These are phyloP conservation scores for Boletus speciosus DNA, from an alignment of 768 basidiomycete species.

Conservation along the genomic window DNA sequence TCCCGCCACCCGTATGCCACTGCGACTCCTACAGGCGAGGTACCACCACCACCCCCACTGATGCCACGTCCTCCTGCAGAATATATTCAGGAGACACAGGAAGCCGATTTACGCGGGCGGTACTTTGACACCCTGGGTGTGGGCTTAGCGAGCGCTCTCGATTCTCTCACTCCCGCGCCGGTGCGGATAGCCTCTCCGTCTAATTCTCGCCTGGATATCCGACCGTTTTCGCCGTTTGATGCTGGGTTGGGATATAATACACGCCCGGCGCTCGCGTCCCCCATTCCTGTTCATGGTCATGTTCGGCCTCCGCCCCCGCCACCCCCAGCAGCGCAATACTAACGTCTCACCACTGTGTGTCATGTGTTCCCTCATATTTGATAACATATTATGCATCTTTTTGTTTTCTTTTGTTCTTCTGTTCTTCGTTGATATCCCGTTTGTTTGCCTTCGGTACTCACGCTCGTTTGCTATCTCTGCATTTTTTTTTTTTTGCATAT, in stretches of 20 bases:
- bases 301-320: conserved; percentile 9
- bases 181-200: conserved; percentile 14
- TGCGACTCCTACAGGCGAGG: conserved; percentile 8
- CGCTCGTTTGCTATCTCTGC: not conserved
- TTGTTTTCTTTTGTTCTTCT: not conserved
- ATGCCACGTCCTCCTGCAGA: conserved; percentile 73
- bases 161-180: conserved; percentile 27
- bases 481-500: not conserved
- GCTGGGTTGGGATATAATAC: conserved; percentile 25
- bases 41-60: conserved; percentile 67
- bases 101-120: conserved; percentile 62
- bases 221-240: conserved; percentile 49
- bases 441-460: not conserved
- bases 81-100: conserved; percentile 79
- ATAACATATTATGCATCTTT: conserved; percentile 13
- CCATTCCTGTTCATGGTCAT: conserved; percentile 4
- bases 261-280: conserved; percentile 1
- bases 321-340: conserved; percentile 14
- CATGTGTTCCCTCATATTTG: conserved; percentile 13
- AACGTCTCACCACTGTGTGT: not conserved
- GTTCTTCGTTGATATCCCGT: conserved; percentile 5
- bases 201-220: conserved; percentile 32
- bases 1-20: conserved; percentile 17
- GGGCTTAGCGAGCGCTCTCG: conserved; percentile 30
- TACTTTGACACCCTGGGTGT: conserved; percentile 26